Base-by-base conservation (phyloP, 768 basidiomycete species). In the Porpolomopsis calyptriformis region DNA sequence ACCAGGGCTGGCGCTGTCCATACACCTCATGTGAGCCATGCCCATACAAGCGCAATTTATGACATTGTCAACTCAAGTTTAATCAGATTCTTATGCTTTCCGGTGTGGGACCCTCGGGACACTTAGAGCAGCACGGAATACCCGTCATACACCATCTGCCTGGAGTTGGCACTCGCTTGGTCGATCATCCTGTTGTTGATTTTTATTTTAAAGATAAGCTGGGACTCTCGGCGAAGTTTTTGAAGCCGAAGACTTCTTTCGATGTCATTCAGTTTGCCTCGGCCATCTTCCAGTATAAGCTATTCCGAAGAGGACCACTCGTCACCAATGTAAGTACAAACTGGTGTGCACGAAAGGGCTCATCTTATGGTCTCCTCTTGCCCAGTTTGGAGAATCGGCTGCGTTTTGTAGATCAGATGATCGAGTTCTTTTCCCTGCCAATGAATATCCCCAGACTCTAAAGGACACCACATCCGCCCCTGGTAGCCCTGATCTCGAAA, bases 151-250 rank as follows among this genome's bases (percentile, higher is more conserved):
- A 75, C 4, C 77, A 88, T 53, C 72, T 83, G 1, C 80, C 83
- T 0, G 79, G 79, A 9, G 86, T 92, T 16, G 89, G 89, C 11
- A 65, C 72, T 7, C 72, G 88, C 57, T 71, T 91, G 14, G 65
- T 73, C 37, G 90, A 93, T 59, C 90, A 93, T 52, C 69, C 72
- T 1, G 67, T 72, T 22, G 68, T 83, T 45, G 67, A 73, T 53
- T 47, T 81, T 19, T 66, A 71, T 49, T 68, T 78, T 58, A 72
- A 69, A 55, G 76, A 77, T 50, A 78, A 73, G 49, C 60, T 57
- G 10, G 65, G 69, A 39, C 47, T 56, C 1, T 73, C 77, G 1
- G 46, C 73, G 19, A 68, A 61, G 44, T 73, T 61, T 48, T 46
- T 78, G 38, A 54, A 52, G 11, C 71, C 71, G 1, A 48, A 53